Evolutionary conservation across 768 basidiomycete species (phyloP).

Genomic region (Rhizopogon vesiculosus): DNA sequence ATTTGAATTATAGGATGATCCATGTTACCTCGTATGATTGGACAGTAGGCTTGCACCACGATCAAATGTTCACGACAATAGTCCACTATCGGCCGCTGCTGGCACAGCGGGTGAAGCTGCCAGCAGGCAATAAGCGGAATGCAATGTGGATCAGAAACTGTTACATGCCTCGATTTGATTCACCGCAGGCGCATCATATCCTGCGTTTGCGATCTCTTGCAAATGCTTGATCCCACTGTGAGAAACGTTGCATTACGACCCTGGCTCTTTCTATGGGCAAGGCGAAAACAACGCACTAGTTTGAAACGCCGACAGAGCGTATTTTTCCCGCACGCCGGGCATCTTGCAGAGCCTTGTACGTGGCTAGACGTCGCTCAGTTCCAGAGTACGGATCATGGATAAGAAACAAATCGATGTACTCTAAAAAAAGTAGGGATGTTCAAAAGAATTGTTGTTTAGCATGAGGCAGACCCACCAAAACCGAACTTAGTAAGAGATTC

Average conservation of each 20-base stretch:
- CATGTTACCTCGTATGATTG: conserved; percentile 58
- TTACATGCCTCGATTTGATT: conserved; percentile 74
- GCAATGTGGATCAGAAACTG: neutral
- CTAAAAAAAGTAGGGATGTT: conserved; percentile 22
- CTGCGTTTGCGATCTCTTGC: conserved; percentile 64
- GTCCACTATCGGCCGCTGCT: conserved; percentile 72
- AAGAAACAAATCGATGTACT: conserved; percentile 70
- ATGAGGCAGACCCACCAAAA: conserved; percentile 41
- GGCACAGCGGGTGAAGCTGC: conserved; percentile 79
- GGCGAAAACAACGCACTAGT: conserved; percentile 51
- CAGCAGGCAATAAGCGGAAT: neutral
- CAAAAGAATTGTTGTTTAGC: neutral
- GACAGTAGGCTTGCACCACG: conserved; percentile 70
- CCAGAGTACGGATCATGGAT: conserved; percentile 74
- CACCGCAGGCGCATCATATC: conserved; percentile 61
- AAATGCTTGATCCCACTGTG: conserved; percentile 68
- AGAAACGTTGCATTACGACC: neutral
- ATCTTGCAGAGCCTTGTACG: conserved; percentile 66
- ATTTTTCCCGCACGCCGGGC: conserved; percentile 63
- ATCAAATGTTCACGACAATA: conserved; percentile 64
- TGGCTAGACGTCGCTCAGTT: conserved; percentile 56
- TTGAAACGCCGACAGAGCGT: conserved; percentile 74
- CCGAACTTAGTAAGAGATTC: conserved; percentile 54
- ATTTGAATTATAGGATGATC: conserved; percentile 48
- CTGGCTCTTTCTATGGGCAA: neutral